phyloP scores from a whole-genome alignment of 345 rosid genomes.

The Rhodamnia rubescens region DNA sequence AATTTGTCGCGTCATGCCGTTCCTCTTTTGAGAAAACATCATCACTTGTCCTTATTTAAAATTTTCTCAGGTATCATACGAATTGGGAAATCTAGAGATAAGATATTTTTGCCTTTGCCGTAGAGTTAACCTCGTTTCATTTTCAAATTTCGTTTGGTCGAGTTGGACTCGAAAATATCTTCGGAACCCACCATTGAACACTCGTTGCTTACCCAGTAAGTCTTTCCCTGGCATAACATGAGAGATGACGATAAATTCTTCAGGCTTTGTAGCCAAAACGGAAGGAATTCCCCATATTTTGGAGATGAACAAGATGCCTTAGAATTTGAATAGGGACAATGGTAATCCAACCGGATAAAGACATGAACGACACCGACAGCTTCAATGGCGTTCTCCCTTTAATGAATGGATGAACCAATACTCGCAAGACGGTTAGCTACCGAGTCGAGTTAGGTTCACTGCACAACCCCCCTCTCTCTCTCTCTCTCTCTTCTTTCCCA shows the following conservation, averaged over 20 bases:
- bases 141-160: background rate
- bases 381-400: background rate
- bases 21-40: no score
- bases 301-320: background rate
- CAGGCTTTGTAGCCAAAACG: background rate
- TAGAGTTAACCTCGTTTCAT: background rate
- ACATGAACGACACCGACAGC: background rate
- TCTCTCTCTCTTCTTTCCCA: background rate
- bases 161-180: background rate
- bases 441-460: background rate
- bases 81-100: background rate
- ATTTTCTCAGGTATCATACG: background rate
- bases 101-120: background rate
- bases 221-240: background rate
- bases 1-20: no score
- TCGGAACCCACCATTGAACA: no score
- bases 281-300: background rate
- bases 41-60: background rate
- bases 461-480: background rate
- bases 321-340: background rate
- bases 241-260: background rate
- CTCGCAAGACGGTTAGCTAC: background rate
- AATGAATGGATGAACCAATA: background rate
- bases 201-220: no score
- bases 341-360: background rate